phyloP scores from a whole-genome alignment of 352 stramenopile genomes.

The Globisporangium solare region DNA sequence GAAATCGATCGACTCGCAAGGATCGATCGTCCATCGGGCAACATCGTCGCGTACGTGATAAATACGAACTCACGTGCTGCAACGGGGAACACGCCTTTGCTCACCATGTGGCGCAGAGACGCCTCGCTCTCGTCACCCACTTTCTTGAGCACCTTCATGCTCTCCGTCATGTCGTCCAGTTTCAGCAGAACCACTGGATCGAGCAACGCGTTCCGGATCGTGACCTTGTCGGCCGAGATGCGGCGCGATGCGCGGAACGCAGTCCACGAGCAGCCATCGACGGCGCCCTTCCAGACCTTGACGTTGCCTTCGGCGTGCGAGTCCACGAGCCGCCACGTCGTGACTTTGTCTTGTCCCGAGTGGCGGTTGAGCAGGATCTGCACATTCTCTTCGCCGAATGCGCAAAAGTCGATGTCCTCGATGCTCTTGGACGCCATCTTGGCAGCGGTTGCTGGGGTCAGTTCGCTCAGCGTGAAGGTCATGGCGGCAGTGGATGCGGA shows the following conservation, averaged over 20 bases:
- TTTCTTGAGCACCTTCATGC: slow-evolving; percentile 48
- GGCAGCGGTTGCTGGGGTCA: slow-evolving; percentile 10
- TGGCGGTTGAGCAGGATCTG: slow-evolving; percentile 57
- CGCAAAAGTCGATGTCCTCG: slow-evolving; percentile 57
- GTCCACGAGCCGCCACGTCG: slow-evolving; percentile 66
- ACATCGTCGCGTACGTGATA: slow-evolving; percentile 48
- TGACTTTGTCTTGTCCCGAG: slow-evolving; percentile 58
- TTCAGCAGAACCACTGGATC: slow-evolving; percentile 59
- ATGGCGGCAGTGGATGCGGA: slow-evolving; percentile 1
- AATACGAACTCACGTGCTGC: slow-evolving; percentile 76
- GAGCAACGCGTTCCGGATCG: slow-evolving; percentile 52
- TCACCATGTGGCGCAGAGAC: slow-evolving; percentile 65
- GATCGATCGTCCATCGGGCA: slow-evolving; percentile 49
- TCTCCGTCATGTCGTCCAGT: slow-evolving; percentile 82
- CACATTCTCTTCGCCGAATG: slow-evolving; percentile 63
- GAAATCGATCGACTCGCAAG: slow-evolving; percentile 67
- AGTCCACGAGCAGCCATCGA: slow-evolving; percentile 60
- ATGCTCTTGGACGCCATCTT: slow-evolving; percentile 35
- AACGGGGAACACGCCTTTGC: slow-evolving; percentile 77
- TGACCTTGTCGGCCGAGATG: slow-evolving; percentile 47
- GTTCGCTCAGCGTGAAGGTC: slow-evolving; percentile 16
- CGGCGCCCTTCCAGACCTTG: slow-evolving; percentile 58
- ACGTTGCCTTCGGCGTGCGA: slow-evolving; percentile 35
- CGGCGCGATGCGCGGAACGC: slow-evolving; percentile 55
- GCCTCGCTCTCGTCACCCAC: slow-evolving; percentile 44